These are phyloP conservation scores for Boletales sp. DNA, from an alignment of 768 basidiomycete genomes.

Conservation along the genomic window DNA sequence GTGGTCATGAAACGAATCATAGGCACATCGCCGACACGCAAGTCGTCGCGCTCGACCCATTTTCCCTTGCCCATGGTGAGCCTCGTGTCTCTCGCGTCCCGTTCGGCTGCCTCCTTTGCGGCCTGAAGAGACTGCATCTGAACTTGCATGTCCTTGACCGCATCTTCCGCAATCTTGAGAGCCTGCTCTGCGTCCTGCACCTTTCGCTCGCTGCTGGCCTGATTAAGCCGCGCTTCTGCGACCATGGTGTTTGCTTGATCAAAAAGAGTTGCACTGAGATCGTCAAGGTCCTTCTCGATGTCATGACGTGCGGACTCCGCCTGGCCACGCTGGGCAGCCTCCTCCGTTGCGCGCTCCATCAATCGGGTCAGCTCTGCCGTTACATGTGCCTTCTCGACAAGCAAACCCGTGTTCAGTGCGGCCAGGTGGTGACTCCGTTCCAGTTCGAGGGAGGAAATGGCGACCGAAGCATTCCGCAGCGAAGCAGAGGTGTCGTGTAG, in stretches of 20 bases:
- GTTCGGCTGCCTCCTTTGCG: conserved; percentile 63
- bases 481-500: conserved; percentile 64
- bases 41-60: conserved; percentile 47
- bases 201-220: conserved; percentile 69
- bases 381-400: conserved; percentile 90
- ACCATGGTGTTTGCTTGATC: conserved; percentile 97
- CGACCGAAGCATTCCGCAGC: conserved; percentile 56
- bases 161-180: conserved; percentile 81
- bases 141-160: conserved; percentile 76
- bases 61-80: conserved; percentile 64
- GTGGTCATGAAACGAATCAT: conserved; percentile 53
- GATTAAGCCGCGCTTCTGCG: conserved; percentile 76
- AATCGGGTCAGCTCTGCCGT: conserved; percentile 87
- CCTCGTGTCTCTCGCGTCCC: conserved; percentile 46
- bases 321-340: conserved; percentile 85
- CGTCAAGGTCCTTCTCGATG: conserved; percentile 94
- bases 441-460: conserved; percentile 75
- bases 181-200: conserved; percentile 74
- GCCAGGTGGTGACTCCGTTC: conserved; percentile 86
- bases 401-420: conserved; percentile 83
- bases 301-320: conserved; percentile 78
- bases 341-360: conserved; percentile 94
- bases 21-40: conserved; percentile 25
- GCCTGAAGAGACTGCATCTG: conserved; percentile 75
- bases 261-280: conserved; percentile 88